Base-by-base conservation (phyloP, 164 flowering plant genomes). In the Tetracentron sinense region DNA sequence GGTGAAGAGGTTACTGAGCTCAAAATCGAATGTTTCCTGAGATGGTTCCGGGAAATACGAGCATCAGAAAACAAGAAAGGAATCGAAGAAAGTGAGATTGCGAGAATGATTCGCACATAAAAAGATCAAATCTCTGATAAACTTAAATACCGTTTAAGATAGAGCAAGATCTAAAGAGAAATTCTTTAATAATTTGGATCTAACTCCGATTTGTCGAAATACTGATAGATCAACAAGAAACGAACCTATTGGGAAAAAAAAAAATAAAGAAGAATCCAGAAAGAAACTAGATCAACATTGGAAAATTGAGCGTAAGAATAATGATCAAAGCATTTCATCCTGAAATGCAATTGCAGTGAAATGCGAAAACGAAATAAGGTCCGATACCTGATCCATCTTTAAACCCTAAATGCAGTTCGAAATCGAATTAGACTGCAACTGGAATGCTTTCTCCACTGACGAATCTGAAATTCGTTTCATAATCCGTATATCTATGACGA, bases 1-100 rank as follows among this genome's bases (percentile, higher is more conserved):
- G 42, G 48, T 26, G 50, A 29, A 33, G 27, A 54, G 60, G 17
- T 57, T 47, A 14, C 11, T 16, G 49, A 57, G 28, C 17, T 50
- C 59, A n/a, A 51, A 23, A 0, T 16, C 54, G 10, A 54, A 15
- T 16, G 12, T 56, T 53, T 59, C 72, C 62, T 69, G 62, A 42
- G 7, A 63, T n/a, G 44, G 22, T 42, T 29, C 12, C 6, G 8
- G 58, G 11, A 16, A 28, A 33, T 16, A 0, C 16, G 15, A 51
- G 15, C 0, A 26, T 7, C 29, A 48, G 15, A n/a, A 62, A 33
- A 22, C 15, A 11, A 21, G 2, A 22, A 2, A 44, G 1, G n/a
- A 19, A 15, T 1, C 38, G 29, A 46, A 16, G 1, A 60, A 27
- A 7, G n/a, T 21, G 14, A 47, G 19, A 10, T n/a, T n/a, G n/a